Base-by-base conservation (phyloP, 129 eudicot species). In the Escallonia herrerae region DNA sequence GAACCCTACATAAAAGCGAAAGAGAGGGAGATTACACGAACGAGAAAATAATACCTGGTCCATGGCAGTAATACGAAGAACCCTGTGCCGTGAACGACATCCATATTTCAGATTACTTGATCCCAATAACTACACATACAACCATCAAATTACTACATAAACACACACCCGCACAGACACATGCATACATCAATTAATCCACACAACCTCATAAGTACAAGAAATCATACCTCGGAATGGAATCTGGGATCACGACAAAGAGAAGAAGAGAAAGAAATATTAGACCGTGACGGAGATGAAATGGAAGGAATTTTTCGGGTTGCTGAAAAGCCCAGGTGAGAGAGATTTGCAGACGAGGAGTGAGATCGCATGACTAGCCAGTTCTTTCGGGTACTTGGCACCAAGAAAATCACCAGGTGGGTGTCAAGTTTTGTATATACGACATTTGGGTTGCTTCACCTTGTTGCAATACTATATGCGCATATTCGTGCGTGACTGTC, bases 31-130 rank as follows among this genome's bases (percentile, higher is more conserved):
- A 3, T 40, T 4, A 59, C 50, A 13, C 49, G 7, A 14, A 62
- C 4, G 33, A 46, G 11, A 64, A 45, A 45, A 45, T 10, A 63
- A 15, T 63, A 64, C 80, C 75, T 75, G 74, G 52, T 69, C 80
- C 75, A 69, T 64, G 46, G 67, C 65, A 5, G 59, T 54, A 64
- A 62, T 56, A 52, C 52, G 58, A 75, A 68, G 38, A 3, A 68
- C 13, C 63, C 68, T 68, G 22, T 22, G 38, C 68, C 49, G 8
- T 2, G 64, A 62, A 8, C 37, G 43, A 62, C 38, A 50, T 47
- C 57, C 79, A 54, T 64, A 48, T 57, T 22, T 51, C 40, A 60
- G 45, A 39, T 4, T 37, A n/a, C n/a, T 8, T 6, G 74, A 49
- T 48, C 14, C 15, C 58, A 40, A 38, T 49, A 49, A 41, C 58